Evolutionary conservation across 2,329 filamentous ascomycete genomes (phyloP), one percentile per base, ranked within the genome.

Genomic region (Hypoxylon sp.): DNA sequence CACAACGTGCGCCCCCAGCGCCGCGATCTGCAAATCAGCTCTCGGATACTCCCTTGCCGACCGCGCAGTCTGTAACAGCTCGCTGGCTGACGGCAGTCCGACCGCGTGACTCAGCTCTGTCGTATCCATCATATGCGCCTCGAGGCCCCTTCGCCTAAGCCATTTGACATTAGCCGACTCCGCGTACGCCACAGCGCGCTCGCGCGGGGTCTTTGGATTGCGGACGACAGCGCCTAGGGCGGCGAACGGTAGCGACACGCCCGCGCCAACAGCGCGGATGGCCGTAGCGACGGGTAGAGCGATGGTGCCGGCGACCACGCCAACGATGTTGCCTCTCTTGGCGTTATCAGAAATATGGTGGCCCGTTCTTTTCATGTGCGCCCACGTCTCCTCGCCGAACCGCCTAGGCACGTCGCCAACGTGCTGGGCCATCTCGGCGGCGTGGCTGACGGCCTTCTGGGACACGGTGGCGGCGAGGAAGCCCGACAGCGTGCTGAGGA

Each of bases 381-480:
- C 66, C 1, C 70, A 65, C 2, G 82, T 74, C 7, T 75, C 72
- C 55, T 78, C 78, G 64, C 78, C 76, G 22, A 79, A 71, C 4
- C 68, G 68, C 46, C 71, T 75, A 10, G 73, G 84, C 64, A 72
- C 73, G 11, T 74, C 64, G 53, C 76, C 70, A 1, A 83, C 49
- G 20, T 75, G 68, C 34, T 73, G 73, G 6, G 73, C 80, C 13
- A 81, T 69, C 49, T 82, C 80, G 30, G 74, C 77, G 1, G 79
- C 80, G 80, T 82, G 81, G 28, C 74, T 75, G 17, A 82, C 59
- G 5, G 81, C 81, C 2, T 79, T 77, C 51, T 80, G 78, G 0
- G 79, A 78, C 0, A 83, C 79, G 19, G 76, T 81, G 51, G 81
- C 81, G 0, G 77, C 75, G 5, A 84, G 75, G 59, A 84, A 83